A percentile compares a stretch with the other conserved stretches of the same genome.
These are phyloP conservation scores for Fagus crenata DNA, from an alignment of 306 rosid species.

Conservation along the genomic window DNA sequence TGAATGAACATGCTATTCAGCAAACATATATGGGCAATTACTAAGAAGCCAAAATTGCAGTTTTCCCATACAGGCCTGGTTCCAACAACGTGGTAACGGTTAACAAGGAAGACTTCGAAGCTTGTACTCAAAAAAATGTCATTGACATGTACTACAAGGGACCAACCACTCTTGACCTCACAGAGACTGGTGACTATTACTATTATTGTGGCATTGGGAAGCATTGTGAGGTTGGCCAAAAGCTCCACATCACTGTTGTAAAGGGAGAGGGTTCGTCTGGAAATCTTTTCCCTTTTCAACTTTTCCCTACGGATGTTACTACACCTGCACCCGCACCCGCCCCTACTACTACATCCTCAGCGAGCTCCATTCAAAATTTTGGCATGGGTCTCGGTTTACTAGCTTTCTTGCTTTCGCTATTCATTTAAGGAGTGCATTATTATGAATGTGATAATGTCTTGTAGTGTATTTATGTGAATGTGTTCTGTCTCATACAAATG, in stretches of 20 bases:
- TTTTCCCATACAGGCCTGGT: constrained; percentile 48
- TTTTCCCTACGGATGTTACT: background rate
- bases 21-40: background rate
- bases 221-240: constrained; percentile 76
- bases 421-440: constrained; percentile 1
- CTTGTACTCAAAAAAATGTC: constrained; percentile 35
- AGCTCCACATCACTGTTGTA: constrained; percentile 47
- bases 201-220: constrained; percentile 58
- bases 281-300: constrained; percentile 18
- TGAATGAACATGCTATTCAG: too few species aligned
- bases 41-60: constrained; percentile 37
- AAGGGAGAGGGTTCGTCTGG: constrained; percentile 34
- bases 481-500: background rate
- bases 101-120: constrained; percentile 35
- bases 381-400: constrained; percentile 22
- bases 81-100: constrained; percentile 48
- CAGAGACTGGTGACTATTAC: constrained; percentile 47
- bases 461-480: background rate
- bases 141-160: constrained; percentile 42
- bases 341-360: background rate
- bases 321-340: background rate
- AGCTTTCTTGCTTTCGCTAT: constrained; percentile 25
- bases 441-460: background rate
- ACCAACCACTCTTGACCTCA: constrained; percentile 38
- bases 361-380: constrained; percentile 14